Conservation (phyloP, 2,329 filamentous ascomycete species). For the Hypomyces rosellus region DNA sequence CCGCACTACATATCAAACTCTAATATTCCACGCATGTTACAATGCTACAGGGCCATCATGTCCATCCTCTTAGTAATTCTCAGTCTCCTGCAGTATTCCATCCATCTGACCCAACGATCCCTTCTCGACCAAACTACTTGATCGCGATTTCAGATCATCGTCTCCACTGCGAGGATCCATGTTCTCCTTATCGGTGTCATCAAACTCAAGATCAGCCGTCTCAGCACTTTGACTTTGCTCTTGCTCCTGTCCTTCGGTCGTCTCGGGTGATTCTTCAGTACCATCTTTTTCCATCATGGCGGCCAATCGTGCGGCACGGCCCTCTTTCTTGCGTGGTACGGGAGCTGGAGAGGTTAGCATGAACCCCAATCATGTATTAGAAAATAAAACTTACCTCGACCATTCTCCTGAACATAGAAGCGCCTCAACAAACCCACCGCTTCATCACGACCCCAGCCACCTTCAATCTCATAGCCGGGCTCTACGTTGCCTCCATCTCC, state of each 20-base stretch:
- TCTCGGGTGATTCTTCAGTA: conserved; percentile 1
- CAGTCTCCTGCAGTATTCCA: background rate
- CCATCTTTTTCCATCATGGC: conserved; percentile 44
- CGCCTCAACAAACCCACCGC: conserved; percentile 86
- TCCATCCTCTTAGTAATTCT: background rate
- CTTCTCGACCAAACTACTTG: background rate
- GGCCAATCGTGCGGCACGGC: conserved; percentile 46
- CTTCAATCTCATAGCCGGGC: conserved; percentile 71
- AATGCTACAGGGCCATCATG: background rate
- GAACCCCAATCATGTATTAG: background rate
- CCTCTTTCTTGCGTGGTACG: conserved; percentile 49
- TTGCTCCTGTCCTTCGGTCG: background rate
- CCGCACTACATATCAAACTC: background rate
- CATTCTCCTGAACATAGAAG: conserved; percentile 98
- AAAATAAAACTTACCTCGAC: conserved; percentile 56
- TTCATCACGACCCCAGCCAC: conserved; percentile 84
- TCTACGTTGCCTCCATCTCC: conserved; percentile 66
- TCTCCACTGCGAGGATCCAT: background rate
- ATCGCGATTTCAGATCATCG: background rate
- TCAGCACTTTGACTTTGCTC: background rate
- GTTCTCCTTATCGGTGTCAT: conserved; percentile 5
- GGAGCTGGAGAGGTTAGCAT: conserved; percentile 33
- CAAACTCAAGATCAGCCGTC: background rate
- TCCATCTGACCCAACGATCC: background rate
- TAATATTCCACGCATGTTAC: background rate